Base-by-base conservation (phyloP, 2,329 filamentous ascomycete species). In the Pyrenophora seminiperda region DNA sequence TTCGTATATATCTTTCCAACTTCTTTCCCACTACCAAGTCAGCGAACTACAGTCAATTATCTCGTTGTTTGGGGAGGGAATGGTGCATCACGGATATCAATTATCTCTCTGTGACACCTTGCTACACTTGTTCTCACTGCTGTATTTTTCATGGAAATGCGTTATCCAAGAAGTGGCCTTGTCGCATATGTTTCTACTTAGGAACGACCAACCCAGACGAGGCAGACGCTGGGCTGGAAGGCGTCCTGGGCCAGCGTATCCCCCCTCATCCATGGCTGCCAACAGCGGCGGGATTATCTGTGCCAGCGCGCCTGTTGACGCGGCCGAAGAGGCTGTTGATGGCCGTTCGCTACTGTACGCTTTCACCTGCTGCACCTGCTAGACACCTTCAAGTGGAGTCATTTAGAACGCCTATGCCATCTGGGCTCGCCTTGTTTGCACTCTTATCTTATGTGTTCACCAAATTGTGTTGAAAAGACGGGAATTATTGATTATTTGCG, bases 191-290 rank as follows among this genome's bases (percentile, higher is more conserved):
- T 45, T 27, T 13, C 24, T 58, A 10, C 14, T 40, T 7, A 29
- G 53, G 18, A 50, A 56, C 19, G 14, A 54, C 2, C n/a, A 45
- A 3, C 79, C 89, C 91, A 95, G 46, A 87, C 91, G 36, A 93
- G 73, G 71, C 90, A 94, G 42, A 94, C 86, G 53, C 85, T 86
- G 24, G 91, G 91, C 73, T 96, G 91, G 61, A 93, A 81, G 7
- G 77, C 72, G 66, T 87, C 84, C 64, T 84, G 78, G n/a, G 67
- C 71, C 9, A 75, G 68, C 10, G 73, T 73, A 9, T 56, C 56
- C 54, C n/a, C 77, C 74, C 33, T 72, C 65, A 27, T 76, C 69
- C 24, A 73, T 70, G 13, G 73, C 74, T 22, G 72, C 68, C 38
- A 73, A 64, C 39, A 79, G 59, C 7, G 68, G 62, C 1, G 76